Base-by-base conservation (phyloP, 352 stramenopile genomes). In the Globisporangium carolinianum region DNA sequence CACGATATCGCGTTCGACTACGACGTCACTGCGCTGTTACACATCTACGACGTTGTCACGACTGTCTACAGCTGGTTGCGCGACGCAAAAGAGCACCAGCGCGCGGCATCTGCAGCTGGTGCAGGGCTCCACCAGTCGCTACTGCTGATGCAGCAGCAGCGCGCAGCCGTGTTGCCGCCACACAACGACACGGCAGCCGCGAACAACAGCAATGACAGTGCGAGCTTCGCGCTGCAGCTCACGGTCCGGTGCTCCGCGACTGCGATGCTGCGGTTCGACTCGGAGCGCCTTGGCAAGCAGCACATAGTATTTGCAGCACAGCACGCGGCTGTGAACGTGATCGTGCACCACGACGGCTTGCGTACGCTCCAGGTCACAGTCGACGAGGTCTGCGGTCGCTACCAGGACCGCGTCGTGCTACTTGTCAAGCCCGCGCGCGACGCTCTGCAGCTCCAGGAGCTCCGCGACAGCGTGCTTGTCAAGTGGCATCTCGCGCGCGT, bases 301-400 rank as follows among this genome's bases (percentile, higher is more conserved):
- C 68, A 72, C 15, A 6, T 87, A n/a, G 57, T 64, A 0, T 37
- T 84, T 4, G 53, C 67, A 36, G 66, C 62, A 3, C 72, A 83
- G 47, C 65, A 79, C 46, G 68, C 63, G 1, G 69, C 72, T 2
- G 50, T 83, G 7, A 89, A 80, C 51, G 47, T 77, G 55, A 86
- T 86, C 51, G 58, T 82, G 18, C 65, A 83, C 39, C 73, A 66
- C 8, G 63, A 75, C 36, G 64, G 60, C 1, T 53, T 62, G 6
- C 64, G 57, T 11, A 75, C 87, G 35, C 35, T 86, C 9, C 75
- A 89, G 46, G 51, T 87, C 46, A 86, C 75, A 35, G 53, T 87
- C 3, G 66, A 83, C 43, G 70, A 80, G 18, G n/a, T 85, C 32
- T 63, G 50, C 6, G 56, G 78, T 10, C 55, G 63, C 46, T 82